A percentile compares a stretch with the other conserved stretches of the same genome.
These are phyloP conservation scores for Nakazawaea sp. DNA, from an alignment of 805 yeast genomes.

Conservation along the genomic window DNA sequence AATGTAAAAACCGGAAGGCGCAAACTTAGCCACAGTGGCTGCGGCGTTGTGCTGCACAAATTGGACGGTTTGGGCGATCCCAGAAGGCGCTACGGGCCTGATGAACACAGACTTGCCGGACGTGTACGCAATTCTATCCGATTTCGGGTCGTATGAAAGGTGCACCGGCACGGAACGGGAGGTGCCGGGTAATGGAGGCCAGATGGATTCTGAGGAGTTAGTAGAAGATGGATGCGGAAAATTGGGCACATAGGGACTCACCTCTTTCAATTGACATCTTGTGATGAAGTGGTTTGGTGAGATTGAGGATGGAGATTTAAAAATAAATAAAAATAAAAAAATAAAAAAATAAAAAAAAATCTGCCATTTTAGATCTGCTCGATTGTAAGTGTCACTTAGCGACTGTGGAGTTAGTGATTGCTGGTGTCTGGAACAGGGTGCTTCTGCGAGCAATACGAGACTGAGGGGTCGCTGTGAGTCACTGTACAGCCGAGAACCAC, in stretches of 20 bases:
- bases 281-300: not conserved
- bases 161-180: constrained; percentile 63
- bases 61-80: constrained; percentile 37
- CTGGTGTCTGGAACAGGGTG: too few species aligned
- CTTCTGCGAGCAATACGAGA: too few species aligned
- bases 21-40: constrained; percentile 79
- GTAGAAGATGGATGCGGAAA: not conserved
- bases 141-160: constrained; percentile 63
- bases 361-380: too few species aligned
- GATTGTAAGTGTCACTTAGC: too few species aligned
- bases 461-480: too few species aligned
- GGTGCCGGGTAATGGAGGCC: constrained; percentile 81
- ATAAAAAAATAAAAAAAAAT: too few species aligned
- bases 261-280: constrained; percentile 5
- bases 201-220: constrained; percentile 23
- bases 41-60: constrained; percentile 63
- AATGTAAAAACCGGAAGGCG: constrained; percentile 85
- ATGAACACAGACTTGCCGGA: constrained; percentile 74
- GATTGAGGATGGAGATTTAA: too few species aligned
- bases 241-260: not conserved
- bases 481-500: too few species aligned
- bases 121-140: constrained; percentile 73
- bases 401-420: too few species aligned
- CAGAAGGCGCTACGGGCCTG: constrained; percentile 51
- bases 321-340: too few species aligned